Conservation (phyloP, 176 grass and related monocot genomes). For the Areca catechu region DNA sequence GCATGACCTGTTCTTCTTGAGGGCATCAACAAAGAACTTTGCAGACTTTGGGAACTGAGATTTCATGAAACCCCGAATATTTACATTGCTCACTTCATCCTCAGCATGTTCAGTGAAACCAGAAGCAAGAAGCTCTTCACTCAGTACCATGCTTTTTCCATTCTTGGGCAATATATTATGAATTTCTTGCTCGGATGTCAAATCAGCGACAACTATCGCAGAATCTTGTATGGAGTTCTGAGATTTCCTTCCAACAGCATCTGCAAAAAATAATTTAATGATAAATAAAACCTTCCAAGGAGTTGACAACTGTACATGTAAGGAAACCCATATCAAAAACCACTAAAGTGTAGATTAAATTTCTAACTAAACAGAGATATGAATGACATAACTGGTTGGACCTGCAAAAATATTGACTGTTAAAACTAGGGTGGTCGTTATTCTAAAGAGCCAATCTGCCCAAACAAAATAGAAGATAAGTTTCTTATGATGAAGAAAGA, state of each 20-base stretch:
- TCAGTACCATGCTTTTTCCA: background rate
- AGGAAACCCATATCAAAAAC: background rate
- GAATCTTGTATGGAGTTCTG: background rate
- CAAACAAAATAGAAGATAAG: no score
- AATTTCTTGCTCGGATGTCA: background rate
- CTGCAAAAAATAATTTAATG: conserved; percentile 2
- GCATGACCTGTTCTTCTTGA: conserved; percentile 84
- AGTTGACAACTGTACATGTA: background rate
- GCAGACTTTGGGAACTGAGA: conserved; percentile 58
- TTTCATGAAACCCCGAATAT: conserved; percentile 8
- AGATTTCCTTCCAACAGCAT: conserved; percentile 2
- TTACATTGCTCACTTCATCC: background rate
- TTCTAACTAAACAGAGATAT: no score
- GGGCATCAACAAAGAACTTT: conserved; percentile 49
- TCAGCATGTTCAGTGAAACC: conserved; percentile 1
- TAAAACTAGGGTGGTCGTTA: no score
- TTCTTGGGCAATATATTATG: background rate
- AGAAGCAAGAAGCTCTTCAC: background rate
- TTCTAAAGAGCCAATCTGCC: no score
- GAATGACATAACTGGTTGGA: no score
- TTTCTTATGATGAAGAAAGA: no score
- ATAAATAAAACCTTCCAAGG: background rate
- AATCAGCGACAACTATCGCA: background rate
- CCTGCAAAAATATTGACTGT: no score
- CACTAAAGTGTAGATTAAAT: background rate